Evolutionary conservation across 805 yeast genomes (phyloP), one percentile per base, ranked within the genome.

Genomic region (Diddensiella transvaalensis): DNA sequence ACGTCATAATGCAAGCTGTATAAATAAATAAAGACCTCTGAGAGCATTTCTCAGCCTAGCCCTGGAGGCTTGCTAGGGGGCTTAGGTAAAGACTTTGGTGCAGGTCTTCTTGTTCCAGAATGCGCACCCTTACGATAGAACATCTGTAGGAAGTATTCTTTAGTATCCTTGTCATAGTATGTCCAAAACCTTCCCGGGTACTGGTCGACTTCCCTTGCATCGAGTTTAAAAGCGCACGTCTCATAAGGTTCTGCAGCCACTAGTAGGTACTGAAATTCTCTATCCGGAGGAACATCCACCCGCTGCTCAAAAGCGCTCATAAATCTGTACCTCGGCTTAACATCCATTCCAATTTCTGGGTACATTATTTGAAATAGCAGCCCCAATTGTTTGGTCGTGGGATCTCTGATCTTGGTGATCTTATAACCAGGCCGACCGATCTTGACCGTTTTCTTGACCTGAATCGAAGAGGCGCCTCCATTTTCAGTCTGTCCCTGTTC

Each of bases 181-280:
- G 83, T 79, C 85, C 89, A 86, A 30, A 79, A 75, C 45, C 59
- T 56, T 10, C 60, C 60, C 2, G 58, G 60, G 21, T 57, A 44
- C 36, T 56, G 53, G 51, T 76, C 80, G 11, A 80, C 70, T 21
- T 80, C 78, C 18, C 61, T 70, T 13, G 79, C 72, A 1, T 95
- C 95, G 10, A 93, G 72, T 50, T 87, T 82, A 49, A 91, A 70
- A 1, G 84, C 85, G 6, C 88, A 72, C 50, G 83, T 87, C 52
- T 88, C 91, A 64, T 87, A 93, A 1, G 97, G 97, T 62, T 88
- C 96, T 2, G 84, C 93, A n/a, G 89, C 82, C 0, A 90, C 67
- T 8, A 90, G 81, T 54, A 93, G 58, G 62, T 82, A 90, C 65
- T 85, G 95, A 65, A 62, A 80, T 6, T 71, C 68, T 35, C 70